Evolutionary conservation across 345 rosid genomes (phyloP), one percentile per base, ranked within the genome.

Genomic region (Eucalyptus regnans): DNA sequence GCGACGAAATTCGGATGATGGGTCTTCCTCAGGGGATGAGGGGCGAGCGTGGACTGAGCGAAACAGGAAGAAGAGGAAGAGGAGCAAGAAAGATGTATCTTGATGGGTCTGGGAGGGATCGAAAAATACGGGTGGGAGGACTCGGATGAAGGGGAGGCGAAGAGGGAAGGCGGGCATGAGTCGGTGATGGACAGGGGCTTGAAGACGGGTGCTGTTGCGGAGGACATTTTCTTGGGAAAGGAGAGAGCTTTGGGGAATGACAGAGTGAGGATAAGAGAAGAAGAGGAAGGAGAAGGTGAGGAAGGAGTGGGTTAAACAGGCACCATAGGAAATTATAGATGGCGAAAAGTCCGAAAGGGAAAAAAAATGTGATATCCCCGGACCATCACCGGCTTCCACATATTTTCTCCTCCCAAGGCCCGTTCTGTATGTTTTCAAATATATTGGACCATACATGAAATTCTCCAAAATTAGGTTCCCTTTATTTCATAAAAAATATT

Each of bases 141-240:
- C 90, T 93, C 87, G 92, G 91, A 71, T 44, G 95, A 94, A 87
- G 95, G 95, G 48, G 66, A 54, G 87, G 29, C 33, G 87, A 60
- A 51, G 44, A 92, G 89, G 37, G 94, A 94, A 60, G 90, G 88
- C 12, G 95, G 88, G 80, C 93, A 93, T 27, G 96, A 94, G 89
- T 94, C 97, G 2, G 95, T 93, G 92, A 93, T 91, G 60, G 97
- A 91, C 80, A 96, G 86, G 88, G 95, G 93, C 92, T 92, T 94
- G 87, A 93, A 94, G 89, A 91, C 89, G 13, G 93, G 91, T 7
- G 93, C 86, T 7, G 94, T 87, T 4, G 94, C 87, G 50, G 95
- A 89, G 89, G 93, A 90, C 96, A 95, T 94, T 22, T 76, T 76
- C 64, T 66, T 33, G 88, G 52, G 58, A 48, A 83, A 86, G 86